Conservation (phyloP, 1,284 basidiomycete genomes). For the Neonothopanus nambi region DNA sequence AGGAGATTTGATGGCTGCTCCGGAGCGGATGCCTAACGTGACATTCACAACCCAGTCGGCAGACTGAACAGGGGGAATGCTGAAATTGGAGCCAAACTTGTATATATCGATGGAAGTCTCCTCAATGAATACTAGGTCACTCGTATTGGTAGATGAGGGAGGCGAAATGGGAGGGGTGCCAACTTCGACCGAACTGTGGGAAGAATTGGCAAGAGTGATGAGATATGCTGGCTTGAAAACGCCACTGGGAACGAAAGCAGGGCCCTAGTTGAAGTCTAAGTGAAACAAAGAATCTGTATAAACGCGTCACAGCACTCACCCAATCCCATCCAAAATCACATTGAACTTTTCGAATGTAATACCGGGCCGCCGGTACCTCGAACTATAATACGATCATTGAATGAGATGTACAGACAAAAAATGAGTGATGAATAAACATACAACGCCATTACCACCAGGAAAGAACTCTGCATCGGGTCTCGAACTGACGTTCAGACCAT, state of each 20-base stretch:
- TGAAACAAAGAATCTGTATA: background rate
- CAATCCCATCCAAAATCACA: constrained; percentile 65
- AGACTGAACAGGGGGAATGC: constrained; percentile 37
- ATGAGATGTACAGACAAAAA: background rate
- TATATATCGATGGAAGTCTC: constrained; percentile 56
- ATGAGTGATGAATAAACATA: constrained; percentile 12
- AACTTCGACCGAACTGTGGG: constrained; percentile 15
- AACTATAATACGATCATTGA: constrained; percentile 33
- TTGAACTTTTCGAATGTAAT: constrained; percentile 52
- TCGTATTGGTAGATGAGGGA: constrained; percentile 20
- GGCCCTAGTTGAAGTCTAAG: constrained; percentile 38
- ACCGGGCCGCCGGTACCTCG: constrained; percentile 49
- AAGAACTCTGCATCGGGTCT: constrained; percentile 47
- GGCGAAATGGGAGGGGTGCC: constrained; percentile 23
- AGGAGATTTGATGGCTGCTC: constrained; percentile 33
- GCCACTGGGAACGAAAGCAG: constrained; percentile 57
- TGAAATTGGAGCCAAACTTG: constrained; percentile 48
- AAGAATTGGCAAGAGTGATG: constrained; percentile 36
- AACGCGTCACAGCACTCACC: constrained; percentile 31
- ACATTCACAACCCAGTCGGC: constrained; percentile 60
- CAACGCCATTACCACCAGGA: constrained; percentile 25
- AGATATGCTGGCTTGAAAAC: constrained; percentile 56
- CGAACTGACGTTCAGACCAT: constrained; percentile 52
- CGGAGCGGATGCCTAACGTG: constrained; percentile 50
- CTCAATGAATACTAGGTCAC: constrained; percentile 46